These are phyloP conservation scores for Mucor plumbeus DNA, from an alignment of 371 early-diverging fungal species.

Conservation along the genomic window DNA sequence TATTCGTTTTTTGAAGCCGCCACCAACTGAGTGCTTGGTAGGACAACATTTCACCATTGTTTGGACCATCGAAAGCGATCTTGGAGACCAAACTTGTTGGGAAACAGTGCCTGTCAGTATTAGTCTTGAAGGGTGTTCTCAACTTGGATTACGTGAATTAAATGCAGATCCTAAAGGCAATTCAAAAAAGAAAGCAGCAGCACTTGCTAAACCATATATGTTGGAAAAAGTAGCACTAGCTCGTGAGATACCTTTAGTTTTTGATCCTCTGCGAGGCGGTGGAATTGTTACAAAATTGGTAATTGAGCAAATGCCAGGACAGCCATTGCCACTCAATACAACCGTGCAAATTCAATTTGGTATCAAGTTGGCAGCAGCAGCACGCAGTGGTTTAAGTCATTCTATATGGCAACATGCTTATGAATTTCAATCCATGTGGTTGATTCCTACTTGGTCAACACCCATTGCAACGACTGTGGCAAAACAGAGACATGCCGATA, in stretches of 20 bases:
- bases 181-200: constrained; percentile 14
- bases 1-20: constrained; percentile 50
- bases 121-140: constrained; percentile 17
- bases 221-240: constrained; percentile 5
- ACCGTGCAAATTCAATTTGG: constrained; percentile 17
- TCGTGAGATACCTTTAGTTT: constrained; percentile 21
- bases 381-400: constrained; percentile 17
- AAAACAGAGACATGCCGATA: constrained; percentile 19
- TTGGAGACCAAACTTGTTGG: constrained; percentile 45
- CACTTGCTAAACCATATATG: constrained; percentile 7
- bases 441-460: constrained; percentile 48
- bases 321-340: constrained; percentile 15
- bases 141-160: constrained; percentile 19
- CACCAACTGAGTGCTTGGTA: constrained; percentile 32
- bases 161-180: constrained; percentile 15
- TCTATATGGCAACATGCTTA: constrained; percentile 30
- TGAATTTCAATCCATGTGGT: constrained; percentile 30
- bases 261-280: constrained; percentile 43
- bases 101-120: constrained; percentile 29
- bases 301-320: constrained; percentile 24
- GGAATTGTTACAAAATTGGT: constrained; percentile 34
- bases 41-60: constrained; percentile 49
- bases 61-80: constrained; percentile 53
- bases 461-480: constrained; percentile 22
- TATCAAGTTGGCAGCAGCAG: constrained; percentile 14